Evolutionary conservation across 2,329 filamentous ascomycete genomes (phyloP).

Genomic region (Fusarium proliferatum): DNA sequence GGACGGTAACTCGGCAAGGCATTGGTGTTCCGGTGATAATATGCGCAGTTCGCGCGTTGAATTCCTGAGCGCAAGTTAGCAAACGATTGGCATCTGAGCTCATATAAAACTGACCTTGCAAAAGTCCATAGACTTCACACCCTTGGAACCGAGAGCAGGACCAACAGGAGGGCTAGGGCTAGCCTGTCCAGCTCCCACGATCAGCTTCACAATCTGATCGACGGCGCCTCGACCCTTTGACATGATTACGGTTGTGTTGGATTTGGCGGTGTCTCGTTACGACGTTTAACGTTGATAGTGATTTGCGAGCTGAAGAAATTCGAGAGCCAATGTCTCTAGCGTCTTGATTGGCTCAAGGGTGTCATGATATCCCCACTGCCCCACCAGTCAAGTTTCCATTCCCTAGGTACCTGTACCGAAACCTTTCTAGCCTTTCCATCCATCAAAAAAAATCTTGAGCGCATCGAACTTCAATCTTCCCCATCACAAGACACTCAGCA

Average conservation of each 20-base stretch:
- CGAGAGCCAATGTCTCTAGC: slow-evolving; percentile 23
- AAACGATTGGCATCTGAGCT: neutral
- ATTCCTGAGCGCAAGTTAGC: slow-evolving; percentile 72
- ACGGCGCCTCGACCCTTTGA: slow-evolving; percentile 61
- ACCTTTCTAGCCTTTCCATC: slow-evolving; percentile 1
- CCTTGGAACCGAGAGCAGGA: slow-evolving; percentile 95
- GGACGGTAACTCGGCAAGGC: slow-evolving; percentile 90
- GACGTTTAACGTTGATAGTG: slow-evolving; percentile 10
- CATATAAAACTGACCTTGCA: slow-evolving; percentile 79
- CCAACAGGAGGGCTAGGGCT: slow-evolving; percentile 95
- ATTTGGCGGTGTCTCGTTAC: slow-evolving; percentile 17
- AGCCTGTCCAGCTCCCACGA: slow-evolving; percentile 95
- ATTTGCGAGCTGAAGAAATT: slow-evolving; percentile 46
- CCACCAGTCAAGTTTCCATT: slow-evolving; percentile 20
- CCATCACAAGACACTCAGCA: neutral
- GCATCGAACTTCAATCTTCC: neutral
- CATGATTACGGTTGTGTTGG: slow-evolving; percentile 54
- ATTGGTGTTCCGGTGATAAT: slow-evolving; percentile 86
- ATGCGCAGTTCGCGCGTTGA: slow-evolving; percentile 93
- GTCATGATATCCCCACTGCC: slow-evolving; percentile 26
- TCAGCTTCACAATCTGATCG: slow-evolving; percentile 92
- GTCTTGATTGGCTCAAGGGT: slow-evolving; percentile 39
- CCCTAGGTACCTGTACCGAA: neutral
- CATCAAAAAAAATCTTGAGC: slow-evolving; percentile 29
- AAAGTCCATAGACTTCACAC: slow-evolving; percentile 99